Conservation (phyloP, 768 basidiomycete species). For the Tylopilus plumbeoviolaceoides region DNA sequence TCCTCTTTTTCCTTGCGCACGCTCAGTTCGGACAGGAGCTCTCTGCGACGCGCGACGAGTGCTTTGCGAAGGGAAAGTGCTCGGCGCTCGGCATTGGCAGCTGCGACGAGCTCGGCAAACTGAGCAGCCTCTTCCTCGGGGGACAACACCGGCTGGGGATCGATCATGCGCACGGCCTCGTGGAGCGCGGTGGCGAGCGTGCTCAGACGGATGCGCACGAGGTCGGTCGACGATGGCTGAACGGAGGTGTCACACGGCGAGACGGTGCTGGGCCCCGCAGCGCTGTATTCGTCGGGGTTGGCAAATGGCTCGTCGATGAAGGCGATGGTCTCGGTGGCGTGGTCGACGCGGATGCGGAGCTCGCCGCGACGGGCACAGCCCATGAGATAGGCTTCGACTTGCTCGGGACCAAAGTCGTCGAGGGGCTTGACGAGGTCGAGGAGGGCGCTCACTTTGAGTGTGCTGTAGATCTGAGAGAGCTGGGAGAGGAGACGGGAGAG, state of each 20-base stretch:
- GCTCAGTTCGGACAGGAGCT: conserved; percentile 78
- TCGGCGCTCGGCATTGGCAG: conserved; percentile 71
- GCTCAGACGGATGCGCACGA: conserved; percentile 75
- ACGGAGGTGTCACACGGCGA: conserved; percentile 43
- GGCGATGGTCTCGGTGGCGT: conserved; percentile 76
- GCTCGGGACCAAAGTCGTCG: conserved; percentile 56
- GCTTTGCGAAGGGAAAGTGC: conserved; percentile 74
- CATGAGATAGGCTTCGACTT: conserved; percentile 91
- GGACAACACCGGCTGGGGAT: conserved; percentile 37
- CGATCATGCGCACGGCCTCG: conserved; percentile 57
- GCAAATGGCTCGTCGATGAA: conserved; percentile 79
- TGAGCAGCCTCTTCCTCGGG: conserved; percentile 50
- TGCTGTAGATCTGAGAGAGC: conserved; percentile 88
- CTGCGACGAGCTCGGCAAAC: conserved; percentile 55
- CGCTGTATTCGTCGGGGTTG: conserved; percentile 33
- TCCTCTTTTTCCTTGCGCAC: conserved; percentile 89
- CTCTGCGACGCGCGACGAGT: conserved; percentile 78
- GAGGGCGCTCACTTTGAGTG: conserved; percentile 75
- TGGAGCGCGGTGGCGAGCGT: conserved; percentile 72
- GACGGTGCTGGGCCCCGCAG: conserved; percentile 14
- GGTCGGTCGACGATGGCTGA: conserved; percentile 68
- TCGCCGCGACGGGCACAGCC: conserved; percentile 85
- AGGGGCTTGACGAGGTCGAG: conserved; percentile 77
- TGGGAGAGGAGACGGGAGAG: conserved; percentile 88
- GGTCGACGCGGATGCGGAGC: conserved; percentile 82